These are phyloP conservation scores for Aphanomyces cochlioides DNA, from an alignment of 352 stramenopile species.

Conservation along the genomic window DNA sequence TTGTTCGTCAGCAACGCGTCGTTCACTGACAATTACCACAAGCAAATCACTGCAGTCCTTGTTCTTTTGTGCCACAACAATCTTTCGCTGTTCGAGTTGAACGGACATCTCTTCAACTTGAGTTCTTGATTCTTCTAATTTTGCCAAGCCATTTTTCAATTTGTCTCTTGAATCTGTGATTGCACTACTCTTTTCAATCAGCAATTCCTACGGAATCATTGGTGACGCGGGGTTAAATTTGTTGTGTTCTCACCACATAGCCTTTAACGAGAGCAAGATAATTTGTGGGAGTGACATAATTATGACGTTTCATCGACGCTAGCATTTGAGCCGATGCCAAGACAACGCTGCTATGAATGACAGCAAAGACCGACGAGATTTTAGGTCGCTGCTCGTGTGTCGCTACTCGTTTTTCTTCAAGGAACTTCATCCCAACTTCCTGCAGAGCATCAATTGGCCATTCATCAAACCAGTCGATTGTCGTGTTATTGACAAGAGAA, in stretches of 20 bases:
- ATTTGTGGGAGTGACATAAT: constrained; percentile 93
- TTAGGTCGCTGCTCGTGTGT: constrained; percentile 66
- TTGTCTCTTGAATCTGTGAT: constrained; percentile 77
- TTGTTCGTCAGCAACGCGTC: constrained; percentile 92
- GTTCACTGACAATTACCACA: constrained; percentile 91
- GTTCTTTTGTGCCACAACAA: constrained; percentile 88
- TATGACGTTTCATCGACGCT: constrained; percentile 88
- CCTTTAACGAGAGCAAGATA: constrained; percentile 91
- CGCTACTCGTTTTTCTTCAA: constrained; percentile 83
- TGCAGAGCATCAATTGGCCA: constrained; percentile 90
- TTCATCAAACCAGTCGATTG: constrained; percentile 92
- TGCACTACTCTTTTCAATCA: constrained; percentile 66
- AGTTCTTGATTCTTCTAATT: constrained; percentile 75
- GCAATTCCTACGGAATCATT: constrained; percentile 40
- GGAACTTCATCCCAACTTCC: constrained; percentile 91
- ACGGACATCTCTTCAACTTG: constrained; percentile 86
- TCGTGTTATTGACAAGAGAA: constrained; percentile 92
- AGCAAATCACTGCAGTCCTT: constrained; percentile 94
- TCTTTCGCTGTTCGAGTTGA: constrained; percentile 83
- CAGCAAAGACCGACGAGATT: constrained; percentile 85
- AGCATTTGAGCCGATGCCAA: constrained; percentile 79
- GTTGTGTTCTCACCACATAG: constrained; percentile 48
- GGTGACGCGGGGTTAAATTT: neutral
- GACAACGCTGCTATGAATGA: constrained; percentile 86
- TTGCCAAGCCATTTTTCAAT: constrained; percentile 76